Evolutionary conservation across 345 rosid species (phyloP).

Genomic region (Geranium rotundifolium): DNA sequence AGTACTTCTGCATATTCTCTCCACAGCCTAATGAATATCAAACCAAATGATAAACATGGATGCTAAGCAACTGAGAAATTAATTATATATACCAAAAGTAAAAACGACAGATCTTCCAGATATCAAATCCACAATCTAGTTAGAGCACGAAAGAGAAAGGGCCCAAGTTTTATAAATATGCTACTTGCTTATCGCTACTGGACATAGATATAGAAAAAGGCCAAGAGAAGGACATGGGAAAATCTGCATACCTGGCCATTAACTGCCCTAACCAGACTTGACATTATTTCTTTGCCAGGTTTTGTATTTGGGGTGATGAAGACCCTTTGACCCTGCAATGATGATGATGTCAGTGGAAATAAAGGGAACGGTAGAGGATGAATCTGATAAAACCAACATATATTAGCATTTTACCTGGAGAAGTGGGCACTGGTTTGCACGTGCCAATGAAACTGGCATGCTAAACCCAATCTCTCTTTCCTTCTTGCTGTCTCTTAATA

Average conservation of each 20-base stretch:
- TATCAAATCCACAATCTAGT: constrained; percentile 6
- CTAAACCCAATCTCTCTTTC: constrained; percentile 75
- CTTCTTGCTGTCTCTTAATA: constrained; percentile 56
- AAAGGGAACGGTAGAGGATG: neutral
- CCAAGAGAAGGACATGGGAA: neutral
- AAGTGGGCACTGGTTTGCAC: constrained; percentile 51
- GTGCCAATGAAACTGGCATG: constrained; percentile 61
- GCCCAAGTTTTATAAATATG: constrained; percentile 1
- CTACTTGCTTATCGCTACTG: neutral
- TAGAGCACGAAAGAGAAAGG: neutral
- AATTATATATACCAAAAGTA: no score
- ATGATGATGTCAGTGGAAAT: constrained; percentile 9
- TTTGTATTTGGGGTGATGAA: constrained; percentile 57
- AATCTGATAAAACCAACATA: constrained; percentile 2
- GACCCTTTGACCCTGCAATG: constrained; percentile 55
- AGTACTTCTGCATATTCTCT: constrained; percentile 67
- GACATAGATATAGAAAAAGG: neutral
- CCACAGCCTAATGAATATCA: constrained; percentile 41
- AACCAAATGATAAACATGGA: neutral
- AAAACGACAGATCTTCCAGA: neutral
- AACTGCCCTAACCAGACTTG: constrained; percentile 51
- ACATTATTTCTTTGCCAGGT: constrained; percentile 57
- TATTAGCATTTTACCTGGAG: constrained; percentile 30
- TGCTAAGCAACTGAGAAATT: no score
- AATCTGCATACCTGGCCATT: constrained; percentile 46